phyloP scores from a whole-genome alignment of 2,329 filamentous ascomycete genomes.

The Epichloe sibirici region DNA sequence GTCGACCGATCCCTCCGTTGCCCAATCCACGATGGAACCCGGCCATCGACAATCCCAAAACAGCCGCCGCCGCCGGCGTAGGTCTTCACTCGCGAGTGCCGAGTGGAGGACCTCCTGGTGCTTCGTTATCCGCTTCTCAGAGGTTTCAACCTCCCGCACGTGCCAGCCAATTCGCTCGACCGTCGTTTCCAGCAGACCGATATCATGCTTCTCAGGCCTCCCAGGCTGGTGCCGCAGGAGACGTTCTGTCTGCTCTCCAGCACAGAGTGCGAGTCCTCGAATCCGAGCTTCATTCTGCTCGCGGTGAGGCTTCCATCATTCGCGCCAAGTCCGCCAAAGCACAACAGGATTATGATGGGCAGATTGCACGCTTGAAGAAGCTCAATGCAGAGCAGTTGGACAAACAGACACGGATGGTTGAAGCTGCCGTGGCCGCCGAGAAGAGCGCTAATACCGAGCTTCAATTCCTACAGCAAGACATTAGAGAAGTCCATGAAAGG shows the following conservation, averaged over 20 bases:
- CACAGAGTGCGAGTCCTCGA: conserved; percentile 41
- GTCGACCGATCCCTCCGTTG: conserved; percentile 18
- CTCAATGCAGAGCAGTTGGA: conserved; percentile 51
- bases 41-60: conserved; percentile 15
- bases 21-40: conserved; percentile 29
- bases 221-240: conserved; percentile 16
- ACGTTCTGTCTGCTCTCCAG: conserved; percentile 35
- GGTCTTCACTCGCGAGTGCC: conserved; percentile 8
- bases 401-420: conserved; percentile 50
- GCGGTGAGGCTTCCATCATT: conserved; percentile 65
- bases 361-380: conserved; percentile 49
- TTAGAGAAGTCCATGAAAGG: conserved; percentile 44
- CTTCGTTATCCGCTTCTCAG: conserved; percentile 17
- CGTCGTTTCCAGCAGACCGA: conserved; percentile 17
- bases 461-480: conserved; percentile 60
- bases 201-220: conserved; percentile 13
- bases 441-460: conserved; percentile 56
- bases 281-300: conserved; percentile 46
- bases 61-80: conserved; percentile 8
- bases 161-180: conserved; percentile 31
- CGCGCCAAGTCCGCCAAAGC: conserved; percentile 55
- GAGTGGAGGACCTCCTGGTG: conserved; percentile 9
- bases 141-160: conserved; percentile 19
- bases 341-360: conserved; percentile 48
- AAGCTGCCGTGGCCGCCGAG: conserved; percentile 52